Percentiles rank a stretch among this genome's conserved stretches.
Conservation (phyloP, 139 green algal species). For the Chlorella sp. region DNA sequence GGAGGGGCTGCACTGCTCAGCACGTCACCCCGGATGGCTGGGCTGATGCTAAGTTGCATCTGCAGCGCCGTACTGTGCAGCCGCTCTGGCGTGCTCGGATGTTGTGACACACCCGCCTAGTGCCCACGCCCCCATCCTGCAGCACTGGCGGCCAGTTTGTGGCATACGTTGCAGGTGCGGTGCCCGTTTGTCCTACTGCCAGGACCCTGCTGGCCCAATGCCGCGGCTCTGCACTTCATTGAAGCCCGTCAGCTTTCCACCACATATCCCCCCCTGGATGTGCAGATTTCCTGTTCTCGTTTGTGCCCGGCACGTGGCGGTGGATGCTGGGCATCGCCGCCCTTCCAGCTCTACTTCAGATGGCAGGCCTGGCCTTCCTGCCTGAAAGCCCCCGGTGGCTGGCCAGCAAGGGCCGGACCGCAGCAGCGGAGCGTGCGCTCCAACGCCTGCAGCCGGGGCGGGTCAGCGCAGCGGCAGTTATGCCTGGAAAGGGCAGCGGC, state of each 20-base stretch:
- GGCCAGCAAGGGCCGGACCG: slow-evolving; percentile 21
- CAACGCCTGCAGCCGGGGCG: slow-evolving; percentile 14
- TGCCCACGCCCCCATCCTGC: neutral
- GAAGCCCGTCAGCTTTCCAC: neutral
- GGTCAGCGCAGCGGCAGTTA: too few species aligned
- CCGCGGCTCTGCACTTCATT: neutral
- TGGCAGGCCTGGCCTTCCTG: slow-evolving; percentile 54
- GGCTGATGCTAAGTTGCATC: too few species aligned
- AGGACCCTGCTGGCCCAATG: too few species aligned
- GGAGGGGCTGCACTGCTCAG: too few species aligned
- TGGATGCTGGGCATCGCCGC: slow-evolving; percentile 81
- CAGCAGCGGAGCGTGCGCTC: neutral
- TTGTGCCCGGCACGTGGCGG: slow-evolving; percentile 71
- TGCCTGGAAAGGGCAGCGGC: too few species aligned
- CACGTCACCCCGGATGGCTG: too few species aligned
- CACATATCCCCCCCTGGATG: neutral
- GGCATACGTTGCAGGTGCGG: slow-evolving; percentile 57
- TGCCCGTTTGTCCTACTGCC: too few species aligned
- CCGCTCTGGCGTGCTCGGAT: too few species aligned
- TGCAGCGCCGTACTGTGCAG: neutral
- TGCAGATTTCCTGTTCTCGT: slow-evolving; percentile 63
- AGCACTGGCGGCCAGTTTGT: slow-evolving; percentile 61
- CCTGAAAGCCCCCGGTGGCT: slow-evolving; percentile 73
- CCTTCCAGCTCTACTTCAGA: slow-evolving; percentile 63
- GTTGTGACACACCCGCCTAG: too few species aligned